Base-by-base conservation (phyloP, 73 alveolate species). In the Urostyla sp. region DNA sequence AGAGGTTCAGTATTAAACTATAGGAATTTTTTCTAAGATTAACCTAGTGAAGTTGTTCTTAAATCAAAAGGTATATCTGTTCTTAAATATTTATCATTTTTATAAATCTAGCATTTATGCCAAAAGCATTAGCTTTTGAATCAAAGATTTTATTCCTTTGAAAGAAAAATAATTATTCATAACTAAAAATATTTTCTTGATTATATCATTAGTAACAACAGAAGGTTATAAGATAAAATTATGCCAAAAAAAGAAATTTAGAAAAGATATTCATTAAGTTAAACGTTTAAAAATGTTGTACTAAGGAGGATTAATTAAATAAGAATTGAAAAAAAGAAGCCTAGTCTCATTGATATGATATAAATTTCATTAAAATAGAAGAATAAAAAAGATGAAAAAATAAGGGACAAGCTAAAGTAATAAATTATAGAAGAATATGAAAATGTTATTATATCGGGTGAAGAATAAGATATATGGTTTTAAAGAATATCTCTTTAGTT, bases 1-100 rank as follows among this genome's bases (percentile, higher is more conserved):
- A 44, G 54, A 49, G 84, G 90, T 1, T 67, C 83, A 15, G 56
- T 32, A 0, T 5, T 67, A 0, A 67, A 67, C 36, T 51, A 45
- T 10, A 15, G 72, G 21, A 0, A 27, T 18, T 55, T 55, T 55
- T 26, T 55, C 21, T 23, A 27, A 27, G 8, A 55, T 4, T 5
- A 13, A 55, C 40, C 72, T n/a, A n/a, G n/a, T n/a, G n/a, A 7
- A n/a, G 15, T 6, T 4, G 27, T 13, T 13, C 18, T 8, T 46
- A 40, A 23, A 21, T 55, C 4, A 55, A 55, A 27, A 27, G 72
- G 15, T 11, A 27, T 6, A 55, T 23, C 31, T 3, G 30, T 27
- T 40, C 31, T n/a, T 5, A 11, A 28, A 46, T 55, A 23, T 23
- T 55, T 13, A 55, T 27, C 31, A 13, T 55, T 55, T 55, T 46